Conservation (phyloP, 2,329 filamentous ascomycete species). For the Grosmannia clavigera region DNA sequence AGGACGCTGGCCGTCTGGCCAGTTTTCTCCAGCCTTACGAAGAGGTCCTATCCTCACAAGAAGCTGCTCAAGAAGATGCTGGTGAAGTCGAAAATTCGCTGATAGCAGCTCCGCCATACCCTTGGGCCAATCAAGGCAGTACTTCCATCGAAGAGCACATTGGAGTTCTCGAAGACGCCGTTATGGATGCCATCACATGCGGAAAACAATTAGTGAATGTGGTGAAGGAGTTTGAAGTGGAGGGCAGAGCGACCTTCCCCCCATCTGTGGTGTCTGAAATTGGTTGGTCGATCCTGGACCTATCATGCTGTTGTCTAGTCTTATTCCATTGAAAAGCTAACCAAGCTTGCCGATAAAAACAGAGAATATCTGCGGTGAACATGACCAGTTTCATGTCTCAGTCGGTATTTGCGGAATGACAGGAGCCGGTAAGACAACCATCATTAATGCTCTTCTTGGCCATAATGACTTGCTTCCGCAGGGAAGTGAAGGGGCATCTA, state of each 20-base stretch:
- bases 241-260: not conserved
- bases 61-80: not conserved
- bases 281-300: not conserved
- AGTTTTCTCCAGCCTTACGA: not conserved
- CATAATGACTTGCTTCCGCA: constrained; percentile 6
- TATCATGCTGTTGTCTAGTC: not conserved
- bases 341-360: not conserved
- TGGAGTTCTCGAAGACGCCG: constrained; percentile 2
- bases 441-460: constrained; percentile 8
- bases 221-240: not conserved
- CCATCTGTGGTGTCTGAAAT: not conserved
- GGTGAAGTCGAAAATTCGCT: not conserved
- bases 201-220: not conserved
- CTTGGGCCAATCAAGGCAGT: not conserved
- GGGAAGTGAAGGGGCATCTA: constrained; percentile 6
- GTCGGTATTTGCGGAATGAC: constrained; percentile 7
- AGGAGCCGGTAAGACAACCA: constrained; percentile 6
- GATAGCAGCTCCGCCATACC: not conserved
- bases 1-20: not conserved
- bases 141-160: not conserved
- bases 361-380: not conserved
- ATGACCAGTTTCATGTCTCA: not conserved
- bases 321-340: not conserved
- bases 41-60: not conserved
- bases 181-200: not conserved